Percentiles rank a stretch among this genome's conserved stretches.
Evolutionary conservation across 768 basidiomycete species (phyloP).

Genomic region (Termitomyces sp.): DNA sequence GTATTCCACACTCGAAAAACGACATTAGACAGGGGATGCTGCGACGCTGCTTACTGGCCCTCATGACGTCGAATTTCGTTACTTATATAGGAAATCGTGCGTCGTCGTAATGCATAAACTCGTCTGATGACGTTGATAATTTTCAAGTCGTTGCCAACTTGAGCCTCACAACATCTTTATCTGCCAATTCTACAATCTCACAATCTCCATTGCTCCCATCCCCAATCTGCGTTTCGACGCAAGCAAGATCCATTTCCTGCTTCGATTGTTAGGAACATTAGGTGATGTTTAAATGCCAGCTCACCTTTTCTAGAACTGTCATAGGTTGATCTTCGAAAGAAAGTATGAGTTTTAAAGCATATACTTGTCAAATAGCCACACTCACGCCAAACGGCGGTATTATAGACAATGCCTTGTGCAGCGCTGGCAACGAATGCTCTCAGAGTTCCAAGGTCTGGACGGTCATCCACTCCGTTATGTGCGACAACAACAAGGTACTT

Average conservation of each 20-base stretch:
- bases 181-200: slow-evolving; percentile 62
- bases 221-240: slow-evolving; percentile 92
- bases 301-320: slow-evolving; percentile 70
- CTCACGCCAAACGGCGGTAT: slow-evolving; percentile 87
- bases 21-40: no score
- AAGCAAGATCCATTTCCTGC: slow-evolving; percentile 75
- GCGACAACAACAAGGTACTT: slow-evolving; percentile 86
- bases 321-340: slow-evolving; percentile 79
- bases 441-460: slow-evolving; percentile 69
- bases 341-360: slow-evolving; percentile 5
- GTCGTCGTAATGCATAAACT: neutral
- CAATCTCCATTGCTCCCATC: slow-evolving; percentile 76
- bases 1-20: no score
- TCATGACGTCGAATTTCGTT: neutral
- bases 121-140: neutral
- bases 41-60: no score
- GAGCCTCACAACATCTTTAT: slow-evolving; percentile 26
- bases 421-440: slow-evolving; percentile 79
- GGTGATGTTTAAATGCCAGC: slow-evolving; percentile 14
- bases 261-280: neutral
- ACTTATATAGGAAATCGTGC: neutral
- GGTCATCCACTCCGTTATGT: slow-evolving; percentile 67
- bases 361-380: slow-evolving; percentile 16
- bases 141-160: slow-evolving; percentile 20
- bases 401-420: slow-evolving; percentile 84